Conservation (phyloP, 768 basidiomycete species). For the Agrocybe praecox region DNA sequence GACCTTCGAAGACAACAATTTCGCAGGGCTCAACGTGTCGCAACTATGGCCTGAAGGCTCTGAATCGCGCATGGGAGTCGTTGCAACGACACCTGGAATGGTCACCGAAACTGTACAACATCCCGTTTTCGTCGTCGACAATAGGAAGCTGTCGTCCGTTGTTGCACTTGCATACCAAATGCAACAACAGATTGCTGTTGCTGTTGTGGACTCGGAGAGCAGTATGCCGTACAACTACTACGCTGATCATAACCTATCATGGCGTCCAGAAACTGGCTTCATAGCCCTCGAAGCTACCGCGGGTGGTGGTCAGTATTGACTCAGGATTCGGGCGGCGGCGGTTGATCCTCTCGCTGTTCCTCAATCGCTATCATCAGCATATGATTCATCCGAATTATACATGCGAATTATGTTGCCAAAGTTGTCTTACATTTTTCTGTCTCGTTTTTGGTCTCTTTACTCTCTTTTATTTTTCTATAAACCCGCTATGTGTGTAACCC, state of each 20-base stretch:
- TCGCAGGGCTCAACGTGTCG: constrained; percentile 16
- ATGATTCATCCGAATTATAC: too few relatives aligned
- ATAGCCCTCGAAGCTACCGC: constrained; percentile 12
- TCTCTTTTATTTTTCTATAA: constrained; percentile 6
- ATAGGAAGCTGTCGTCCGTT: not conserved
- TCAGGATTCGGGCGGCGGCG: constrained; percentile 1
- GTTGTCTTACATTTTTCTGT: constrained; percentile 19
- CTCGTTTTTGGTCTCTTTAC: constrained; percentile 17
- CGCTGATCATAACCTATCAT: constrained; percentile 12
- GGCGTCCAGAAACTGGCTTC: constrained; percentile 17
- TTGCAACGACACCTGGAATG: not conserved
- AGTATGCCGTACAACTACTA: constrained; percentile 5
- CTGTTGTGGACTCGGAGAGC: constrained; percentile 5
- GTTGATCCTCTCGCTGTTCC: not conserved
- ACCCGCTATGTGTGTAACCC: constrained; percentile 11
- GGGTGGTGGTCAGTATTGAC: constrained; percentile 6
- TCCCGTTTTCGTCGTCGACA: not conserved
- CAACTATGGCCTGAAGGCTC: constrained; percentile 4
- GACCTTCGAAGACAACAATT: constrained; percentile 44
- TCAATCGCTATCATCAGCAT: too few relatives aligned
- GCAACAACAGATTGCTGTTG: not conserved
- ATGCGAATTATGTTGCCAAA: too few relatives aligned
- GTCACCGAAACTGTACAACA: too few relatives aligned
- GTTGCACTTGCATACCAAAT: not conserved
- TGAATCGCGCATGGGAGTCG: constrained; percentile 7